These are phyloP conservation scores for Metschnikowia koreensis DNA, from an alignment of 805 yeast genomes.

Conservation along the genomic window DNA sequence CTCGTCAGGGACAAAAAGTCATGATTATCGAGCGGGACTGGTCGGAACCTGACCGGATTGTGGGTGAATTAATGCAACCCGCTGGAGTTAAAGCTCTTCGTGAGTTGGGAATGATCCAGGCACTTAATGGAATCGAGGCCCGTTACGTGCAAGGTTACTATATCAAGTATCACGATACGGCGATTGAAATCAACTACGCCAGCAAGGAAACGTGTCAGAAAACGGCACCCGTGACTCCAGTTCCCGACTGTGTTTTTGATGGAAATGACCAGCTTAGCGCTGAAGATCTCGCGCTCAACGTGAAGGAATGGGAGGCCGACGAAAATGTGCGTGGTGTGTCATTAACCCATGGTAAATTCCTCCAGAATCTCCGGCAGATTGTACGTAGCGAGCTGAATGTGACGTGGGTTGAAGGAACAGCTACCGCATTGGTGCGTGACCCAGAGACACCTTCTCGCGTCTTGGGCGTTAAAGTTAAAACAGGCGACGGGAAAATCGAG, in stretches of 20 bases:
- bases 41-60: conserved; percentile 91
- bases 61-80: conserved; percentile 96
- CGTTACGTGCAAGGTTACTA: conserved; percentile 77
- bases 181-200: conserved; percentile 69
- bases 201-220: conserved; percentile 47
- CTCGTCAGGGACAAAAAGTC: conserved; percentile 85
- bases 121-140: conserved; percentile 75
- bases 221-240: conserved; percentile 45
- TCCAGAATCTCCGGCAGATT: conserved; percentile 70
- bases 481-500: conserved; percentile 29
- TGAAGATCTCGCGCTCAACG: conserved; percentile 46
- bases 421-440: conserved; percentile 60
- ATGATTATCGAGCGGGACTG: conserved; percentile 83
- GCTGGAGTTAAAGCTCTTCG: conserved; percentile 85
- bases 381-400: conserved; percentile 71
- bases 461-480: conserved; percentile 70
- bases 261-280: conserved; percentile 54
- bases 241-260: conserved; percentile 53
- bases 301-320: conserved; percentile 55
- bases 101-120: conserved; percentile 78
- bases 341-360: conserved; percentile 89
- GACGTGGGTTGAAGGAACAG: conserved; percentile 79
- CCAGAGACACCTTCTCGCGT: conserved; percentile 49
- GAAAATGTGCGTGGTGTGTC: conserved; percentile 72
- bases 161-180: conserved; percentile 60